Conservation (phyloP, 2,329 filamentous ascomycete species). For the Aspergillus sp. region DNA sequence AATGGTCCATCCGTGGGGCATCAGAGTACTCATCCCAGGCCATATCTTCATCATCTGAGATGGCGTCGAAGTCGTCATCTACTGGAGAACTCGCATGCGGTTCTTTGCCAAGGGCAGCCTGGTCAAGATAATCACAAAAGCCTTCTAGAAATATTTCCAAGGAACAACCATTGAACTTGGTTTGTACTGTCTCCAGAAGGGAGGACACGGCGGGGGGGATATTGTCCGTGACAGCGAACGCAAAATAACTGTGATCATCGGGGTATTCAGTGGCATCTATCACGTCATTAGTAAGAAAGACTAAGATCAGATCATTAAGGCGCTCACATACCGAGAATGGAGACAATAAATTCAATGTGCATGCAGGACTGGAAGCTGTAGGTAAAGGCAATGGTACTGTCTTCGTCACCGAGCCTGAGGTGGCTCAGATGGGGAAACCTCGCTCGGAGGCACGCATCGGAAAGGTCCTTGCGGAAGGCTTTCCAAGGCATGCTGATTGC, state of each 20-base stretch:
- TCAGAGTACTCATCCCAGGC: conserved; percentile 29
- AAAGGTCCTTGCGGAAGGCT: conserved; percentile 64
- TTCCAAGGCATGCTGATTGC: conserved; percentile 62
- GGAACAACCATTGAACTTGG: conserved; percentile 45
- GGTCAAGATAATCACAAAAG: conserved; percentile 14
- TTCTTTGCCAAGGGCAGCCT: conserved; percentile 8
- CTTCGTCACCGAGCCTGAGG: conserved; percentile 65
- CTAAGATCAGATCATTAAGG: background rate
- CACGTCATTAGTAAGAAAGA: conserved; percentile 2
- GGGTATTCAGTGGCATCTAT: conserved; percentile 64
- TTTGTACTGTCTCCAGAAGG: conserved; percentile 49
- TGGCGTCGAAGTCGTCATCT: background rate
- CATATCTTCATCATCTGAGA: conserved; percentile 26
- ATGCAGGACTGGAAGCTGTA: conserved; percentile 43
- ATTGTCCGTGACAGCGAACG: conserved; percentile 54
- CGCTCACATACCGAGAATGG: conserved; percentile 43
- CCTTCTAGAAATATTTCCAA: conserved; percentile 48
- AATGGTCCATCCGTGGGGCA: background rate
- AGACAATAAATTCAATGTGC: conserved; percentile 39
- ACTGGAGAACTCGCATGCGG: conserved; percentile 13
- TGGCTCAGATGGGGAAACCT: conserved; percentile 53
- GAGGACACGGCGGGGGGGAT: conserved; percentile 22
- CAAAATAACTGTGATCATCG: conserved; percentile 57
- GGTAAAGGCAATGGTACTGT: conserved; percentile 70
- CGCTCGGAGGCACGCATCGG: conserved; percentile 40